Base-by-base conservation (phyloP, 345 rosid genomes). In the Arabis hirsuta region DNA sequence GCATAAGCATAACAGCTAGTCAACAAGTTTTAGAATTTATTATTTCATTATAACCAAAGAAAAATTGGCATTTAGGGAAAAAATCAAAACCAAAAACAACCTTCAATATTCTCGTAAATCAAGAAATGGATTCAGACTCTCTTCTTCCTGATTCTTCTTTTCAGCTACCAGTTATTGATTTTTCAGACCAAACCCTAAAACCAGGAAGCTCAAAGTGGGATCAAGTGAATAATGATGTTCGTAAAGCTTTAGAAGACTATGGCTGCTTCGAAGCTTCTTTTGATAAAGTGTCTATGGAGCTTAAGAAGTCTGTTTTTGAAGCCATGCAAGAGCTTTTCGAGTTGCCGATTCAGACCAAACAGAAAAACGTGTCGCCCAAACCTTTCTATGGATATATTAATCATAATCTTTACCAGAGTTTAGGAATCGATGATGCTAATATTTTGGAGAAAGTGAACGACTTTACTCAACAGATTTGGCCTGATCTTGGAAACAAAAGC, bases 161-260 rank as follows among this genome's bases (percentile, higher is more conserved):
- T 36, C 64, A 73, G 26, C 43, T 73, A 7, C 72, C 72, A 41
- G 5, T 39, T 3, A 66, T 67, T 12, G 55, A 74, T 74, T 67
- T 74, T 39, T 74, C 73, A 0, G 62, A 59, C 26, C 6, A 42
- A 74, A 51, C 56, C 3, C 47, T 74, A 32, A 66, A 14, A 58
- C 78, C 78, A 58, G 68, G 78, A 74, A 74, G 55, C 62, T 74
- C 78, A 34, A 67, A 66, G 53, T 74, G 78, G 78, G 62, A 51
- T 8, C 12, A 67, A 48, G 62, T 43, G 55, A 74, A 27, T 24
- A n/a, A 9, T 67, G 32, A 67, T 66, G 73, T 76, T n/a, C 65
- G 52, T 45, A 69, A 62, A 76, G 79, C 79, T 62, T 13, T 76
- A 61, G 65, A 76, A 76, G 75, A 76, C 13, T 76, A 54, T 16